Percentiles rank a stretch among this genome's conserved stretches.
Evolutionary conservation across 2,329 filamentous ascomycete species (phyloP).

Genomic region (Cryphonectria japonica): DNA sequence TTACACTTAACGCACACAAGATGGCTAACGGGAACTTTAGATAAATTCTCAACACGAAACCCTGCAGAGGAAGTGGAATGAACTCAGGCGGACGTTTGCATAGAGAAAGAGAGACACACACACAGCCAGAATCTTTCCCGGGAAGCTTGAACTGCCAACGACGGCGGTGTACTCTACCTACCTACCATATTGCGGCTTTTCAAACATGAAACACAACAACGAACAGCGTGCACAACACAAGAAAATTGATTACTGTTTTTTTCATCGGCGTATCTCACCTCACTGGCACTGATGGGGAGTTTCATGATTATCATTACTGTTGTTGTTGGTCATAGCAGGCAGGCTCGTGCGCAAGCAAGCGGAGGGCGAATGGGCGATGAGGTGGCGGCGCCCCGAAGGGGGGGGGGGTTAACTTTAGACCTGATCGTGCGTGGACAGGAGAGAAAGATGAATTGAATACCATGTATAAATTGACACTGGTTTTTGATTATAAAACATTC

Average conservation of each 20-base stretch:
- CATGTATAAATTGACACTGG: slow-evolving; percentile 11
- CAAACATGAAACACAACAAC: slow-evolving; percentile 3
- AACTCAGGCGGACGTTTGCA: slow-evolving; percentile 64
- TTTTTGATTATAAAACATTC: not conserved
- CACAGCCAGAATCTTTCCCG: not conserved
- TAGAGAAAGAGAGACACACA: not conserved
- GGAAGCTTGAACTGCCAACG: not conserved
- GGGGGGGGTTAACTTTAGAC: not conserved
- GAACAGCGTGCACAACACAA: not conserved
- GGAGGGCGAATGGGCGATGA: not conserved
- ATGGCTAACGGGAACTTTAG: slow-evolving; percentile 45
- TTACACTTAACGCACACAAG: not conserved
- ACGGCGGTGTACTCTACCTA: not conserved
- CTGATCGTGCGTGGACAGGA: not conserved
- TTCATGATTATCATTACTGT: not conserved
- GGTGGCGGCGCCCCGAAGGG: not conserved
- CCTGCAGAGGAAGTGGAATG: slow-evolving; percentile 76
- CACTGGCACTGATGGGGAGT: not conserved
- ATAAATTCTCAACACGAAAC: slow-evolving; percentile 73
- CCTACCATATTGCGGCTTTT: not conserved
- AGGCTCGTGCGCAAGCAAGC: not conserved
- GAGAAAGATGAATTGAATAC: not conserved
- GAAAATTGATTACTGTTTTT: not conserved
- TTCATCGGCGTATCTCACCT: not conserved
- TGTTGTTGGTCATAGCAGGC: slow-evolving; percentile 4